Conservation (phyloP, 768 basidiomycete species). For the Epithele typhae region DNA sequence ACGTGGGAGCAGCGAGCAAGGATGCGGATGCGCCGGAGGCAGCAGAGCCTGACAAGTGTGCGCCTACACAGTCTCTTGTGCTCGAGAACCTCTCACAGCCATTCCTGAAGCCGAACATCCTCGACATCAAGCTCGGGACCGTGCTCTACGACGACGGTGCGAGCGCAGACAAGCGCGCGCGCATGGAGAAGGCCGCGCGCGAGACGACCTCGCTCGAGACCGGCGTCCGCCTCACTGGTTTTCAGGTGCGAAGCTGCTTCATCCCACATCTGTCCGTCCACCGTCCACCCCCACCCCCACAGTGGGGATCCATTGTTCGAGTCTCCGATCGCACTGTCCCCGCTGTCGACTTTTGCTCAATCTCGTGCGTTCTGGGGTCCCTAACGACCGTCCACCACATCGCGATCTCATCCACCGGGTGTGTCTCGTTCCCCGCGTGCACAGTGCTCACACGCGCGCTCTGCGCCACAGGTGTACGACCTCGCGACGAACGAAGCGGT, state of each 20-base stretch:
- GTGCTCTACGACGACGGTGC: constrained; percentile 69
- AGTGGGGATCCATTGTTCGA: no score
- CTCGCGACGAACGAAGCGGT: constrained; percentile 50
- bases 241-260: constrained; percentile 86
- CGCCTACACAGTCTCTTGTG: constrained; percentile 59
- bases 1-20: no score
- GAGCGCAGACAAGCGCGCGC: constrained; percentile 68
- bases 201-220: constrained; percentile 70
- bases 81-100: constrained; percentile 76
- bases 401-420: no score
- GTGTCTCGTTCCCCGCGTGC: no score
- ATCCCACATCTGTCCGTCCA: no score
- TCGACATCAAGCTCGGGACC: constrained; percentile 93
- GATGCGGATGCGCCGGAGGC: no score
- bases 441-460: no score
- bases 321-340: constrained; percentile 9
- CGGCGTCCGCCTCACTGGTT: constrained; percentile 84
- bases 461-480: constrained; percentile 84
- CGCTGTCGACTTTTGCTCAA: background rate
- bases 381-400: no score
- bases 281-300: no score
- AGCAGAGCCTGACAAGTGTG: no score
- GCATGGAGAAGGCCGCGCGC: constrained; percentile 70
- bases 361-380: no score
- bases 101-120: constrained; percentile 78